Evolutionary conservation across 495 filamentous ascomycete species (phyloP).

Genomic region (Aspergillus baeticus): DNA sequence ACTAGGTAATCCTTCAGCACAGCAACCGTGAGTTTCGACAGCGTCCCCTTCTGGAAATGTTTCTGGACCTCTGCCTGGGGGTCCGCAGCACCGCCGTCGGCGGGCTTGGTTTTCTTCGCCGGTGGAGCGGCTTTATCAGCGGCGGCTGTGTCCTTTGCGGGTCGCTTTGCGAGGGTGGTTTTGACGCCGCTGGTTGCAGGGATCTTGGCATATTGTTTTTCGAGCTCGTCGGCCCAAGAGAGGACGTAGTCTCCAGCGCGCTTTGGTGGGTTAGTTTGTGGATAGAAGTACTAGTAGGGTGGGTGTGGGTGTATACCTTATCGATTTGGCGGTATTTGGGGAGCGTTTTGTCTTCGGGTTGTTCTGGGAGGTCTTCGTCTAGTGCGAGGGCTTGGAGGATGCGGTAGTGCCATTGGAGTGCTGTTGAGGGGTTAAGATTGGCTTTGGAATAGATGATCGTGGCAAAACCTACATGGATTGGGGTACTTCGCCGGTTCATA

Average conservation of each 20-base stretch:
- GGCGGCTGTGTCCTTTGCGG: conserved; percentile 32
- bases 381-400: conserved; percentile 90
- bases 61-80: conserved; percentile 59
- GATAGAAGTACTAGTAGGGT: neutral
- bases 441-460: neutral
- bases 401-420: conserved; percentile 96
- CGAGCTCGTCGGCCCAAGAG: conserved; percentile 71
- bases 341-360: conserved; percentile 76
- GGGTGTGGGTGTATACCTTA: conserved; percentile 49
- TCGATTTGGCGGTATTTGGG: conserved; percentile 83
- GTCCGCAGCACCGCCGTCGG: conserved; percentile 37
- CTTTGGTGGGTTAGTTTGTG: conserved; percentile 17
- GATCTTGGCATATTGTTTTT: conserved; percentile 48
- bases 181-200: conserved; percentile 33
- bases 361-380: conserved; percentile 84
- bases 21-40: conserved; percentile 71
- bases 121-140: conserved; percentile 29
- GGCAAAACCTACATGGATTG: conserved; percentile 61
- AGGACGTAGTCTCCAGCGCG: conserved; percentile 74
- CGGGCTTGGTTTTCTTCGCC: conserved; percentile 51
- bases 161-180: conserved; percentile 46
- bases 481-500: conserved; percentile 88
- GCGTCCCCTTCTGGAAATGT: conserved; percentile 54
- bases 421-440: conserved; percentile 19
- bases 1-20: conserved; percentile 67